Base-by-base conservation (phyloP, 2,329 filamentous ascomycete species). In the Rosellinia necatrix region DNA sequence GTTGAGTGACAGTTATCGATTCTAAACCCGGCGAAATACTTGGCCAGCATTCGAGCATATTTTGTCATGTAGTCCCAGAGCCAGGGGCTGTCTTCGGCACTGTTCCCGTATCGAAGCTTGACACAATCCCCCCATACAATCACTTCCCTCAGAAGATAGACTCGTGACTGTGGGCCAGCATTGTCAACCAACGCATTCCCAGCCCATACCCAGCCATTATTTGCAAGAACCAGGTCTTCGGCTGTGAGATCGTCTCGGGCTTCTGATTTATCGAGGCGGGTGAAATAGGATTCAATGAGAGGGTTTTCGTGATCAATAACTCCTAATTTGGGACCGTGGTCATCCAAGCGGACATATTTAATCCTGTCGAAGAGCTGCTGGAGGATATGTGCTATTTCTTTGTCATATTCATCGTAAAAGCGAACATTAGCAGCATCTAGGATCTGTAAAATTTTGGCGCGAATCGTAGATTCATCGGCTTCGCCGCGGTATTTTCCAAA, bases 41-140 rank as follows among this genome's bases (percentile, higher is more conserved):
- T 96, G 54, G 96, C 94, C 81, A 99, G 87, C 70, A 94, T 82
- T 32, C 88, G 86, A 3, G 92, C 96, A 71, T 99, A 99, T 65
- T 89, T 86, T 32, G 90, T 90, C 92, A 99, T 99, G 71, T 91
- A 91, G 7, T 96, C 86, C 94, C 94, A 99, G 7, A 99, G 78
- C 78, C 86, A 99, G 0, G 94, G 93, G 66, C 88, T 97, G 71
- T 97, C 94, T 49, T 92, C 76, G 0, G 88, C 89, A 0, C 85
- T 81, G 22, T 78, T 81, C 29, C 94, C 94, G 69, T 97, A 99
- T 15, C 94, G 87, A 49, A 99, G 81, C 78, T 99, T 99, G 60
- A 97, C 94, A 71, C 96, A 99, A 71, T 99, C 94, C 12, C 93
- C 92, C 94, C 94, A 99, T 25, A 97, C 90, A 64, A 99, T 97